Evolutionary conservation across 495 filamentous ascomycete species (phyloP).

Genomic region (Penicillium mononematosum): DNA sequence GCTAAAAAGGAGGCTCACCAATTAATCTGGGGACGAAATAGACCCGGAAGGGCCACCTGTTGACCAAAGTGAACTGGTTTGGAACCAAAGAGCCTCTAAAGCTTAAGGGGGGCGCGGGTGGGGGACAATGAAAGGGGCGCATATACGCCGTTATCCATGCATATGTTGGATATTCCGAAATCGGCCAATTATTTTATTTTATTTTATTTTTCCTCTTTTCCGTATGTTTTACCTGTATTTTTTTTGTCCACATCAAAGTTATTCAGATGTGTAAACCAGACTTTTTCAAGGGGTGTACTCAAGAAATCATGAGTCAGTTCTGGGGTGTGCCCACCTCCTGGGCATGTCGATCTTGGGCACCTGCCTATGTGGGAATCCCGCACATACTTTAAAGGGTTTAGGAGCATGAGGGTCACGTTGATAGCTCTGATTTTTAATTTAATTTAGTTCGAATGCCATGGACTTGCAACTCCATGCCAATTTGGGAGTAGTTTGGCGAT

Average conservation of each 20-base stretch:
- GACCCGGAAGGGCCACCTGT: neutral
- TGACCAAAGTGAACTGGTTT: neutral
- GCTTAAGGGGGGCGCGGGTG: slow-evolving; percentile 4
- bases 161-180: neutral
- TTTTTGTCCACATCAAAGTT: neutral
- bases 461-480: neutral
- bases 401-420: neutral
- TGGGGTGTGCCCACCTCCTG: slow-evolving; percentile 4
- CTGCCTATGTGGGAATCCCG: neutral
- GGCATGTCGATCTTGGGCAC: slow-evolving; percentile 2
- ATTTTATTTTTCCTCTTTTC: neutral
- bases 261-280: neutral
- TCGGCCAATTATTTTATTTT: neutral
- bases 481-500: neutral
- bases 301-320: neutral
- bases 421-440: slow-evolving; percentile 5
- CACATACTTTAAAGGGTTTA: neutral
- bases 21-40: neutral
- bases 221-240: neutral
- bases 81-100: slow-evolving; percentile 6
- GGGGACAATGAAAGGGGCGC: neutral
- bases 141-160: neutral
- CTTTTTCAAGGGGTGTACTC: neutral
- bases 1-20: neutral
- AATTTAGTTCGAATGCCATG: neutral